A percentile compares a stretch with the other conserved stretches of the same genome.
Conservation (phyloP, 202 grass and related monocot species). For the Digitaria exilis region DNA sequence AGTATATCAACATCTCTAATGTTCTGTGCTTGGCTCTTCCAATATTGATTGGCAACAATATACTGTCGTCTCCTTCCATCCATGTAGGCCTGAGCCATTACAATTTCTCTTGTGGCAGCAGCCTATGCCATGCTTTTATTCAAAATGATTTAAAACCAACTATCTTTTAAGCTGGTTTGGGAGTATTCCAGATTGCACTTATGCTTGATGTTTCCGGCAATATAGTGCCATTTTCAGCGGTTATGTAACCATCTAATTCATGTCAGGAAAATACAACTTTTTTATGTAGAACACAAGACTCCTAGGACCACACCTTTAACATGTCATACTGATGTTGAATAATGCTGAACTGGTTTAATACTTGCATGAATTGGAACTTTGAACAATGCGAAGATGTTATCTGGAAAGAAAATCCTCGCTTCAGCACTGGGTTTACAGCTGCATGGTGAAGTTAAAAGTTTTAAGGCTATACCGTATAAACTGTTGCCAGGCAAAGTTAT, state of each 20-base stretch:
- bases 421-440: background rate
- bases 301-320: background rate
- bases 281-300: background rate
- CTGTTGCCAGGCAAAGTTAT: background rate
- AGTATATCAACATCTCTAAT: background rate
- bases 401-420: background rate
- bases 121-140: constrained; percentile 19
- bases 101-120: no score
- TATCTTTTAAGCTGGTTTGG: background rate
- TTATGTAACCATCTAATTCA: background rate
- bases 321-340: background rate
- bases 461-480: background rate
- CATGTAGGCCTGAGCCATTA: no score
- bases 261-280: background rate
- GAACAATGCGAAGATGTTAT: background rate
- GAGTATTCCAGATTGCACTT: background rate
- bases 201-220: background rate
- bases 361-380: constrained; percentile 12
- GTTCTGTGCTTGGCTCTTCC: background rate
- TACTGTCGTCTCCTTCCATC: background rate
- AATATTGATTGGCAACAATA: background rate
- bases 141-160: background rate
- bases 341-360: background rate
- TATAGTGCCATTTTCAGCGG: background rate
- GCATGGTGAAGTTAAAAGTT: background rate